These are phyloP conservation scores for Pelargonium citronellum DNA, from an alignment of 441 rosid species.

Conservation along the genomic window DNA sequence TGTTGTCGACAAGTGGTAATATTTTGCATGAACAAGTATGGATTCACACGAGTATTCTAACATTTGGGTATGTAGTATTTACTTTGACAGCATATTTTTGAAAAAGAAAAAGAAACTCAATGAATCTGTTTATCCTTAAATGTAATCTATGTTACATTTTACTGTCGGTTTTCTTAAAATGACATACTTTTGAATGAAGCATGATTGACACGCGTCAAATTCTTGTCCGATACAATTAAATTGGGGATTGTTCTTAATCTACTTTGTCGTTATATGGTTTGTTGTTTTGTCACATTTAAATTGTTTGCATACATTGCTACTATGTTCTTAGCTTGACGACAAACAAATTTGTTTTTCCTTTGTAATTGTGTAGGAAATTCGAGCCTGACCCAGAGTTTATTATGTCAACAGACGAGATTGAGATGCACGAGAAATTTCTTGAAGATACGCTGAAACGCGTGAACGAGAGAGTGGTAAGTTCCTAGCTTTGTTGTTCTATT, in stretches of 20 bases:
- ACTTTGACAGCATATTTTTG: neutral
- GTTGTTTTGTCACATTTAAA: neutral
- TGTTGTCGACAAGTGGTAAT: neutral
- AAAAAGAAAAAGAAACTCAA: neutral
- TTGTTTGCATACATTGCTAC: neutral
- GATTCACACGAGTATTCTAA: neutral
- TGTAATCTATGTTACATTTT: neutral
- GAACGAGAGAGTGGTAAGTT: neutral
- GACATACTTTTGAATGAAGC: neutral
- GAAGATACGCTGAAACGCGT: constrained; percentile 5
- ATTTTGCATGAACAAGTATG: neutral
- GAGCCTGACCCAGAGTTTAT: neutral
- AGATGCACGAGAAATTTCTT: neutral
- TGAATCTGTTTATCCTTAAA: neutral
- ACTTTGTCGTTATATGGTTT: neutral
- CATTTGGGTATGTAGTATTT: neutral
- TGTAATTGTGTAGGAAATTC: neutral
- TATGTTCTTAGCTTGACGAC: neutral
- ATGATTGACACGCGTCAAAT: neutral
- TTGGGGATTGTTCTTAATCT: neutral
- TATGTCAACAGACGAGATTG: constrained; percentile 15
- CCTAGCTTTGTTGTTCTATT: no score
- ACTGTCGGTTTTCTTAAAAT: neutral
- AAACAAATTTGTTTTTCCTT: neutral
- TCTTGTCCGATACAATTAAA: neutral